Evolutionary conservation across 352 stramenopile genomes (phyloP), one percentile per base, ranked within the genome.

Genomic region (Aphanomyces astaci): DNA sequence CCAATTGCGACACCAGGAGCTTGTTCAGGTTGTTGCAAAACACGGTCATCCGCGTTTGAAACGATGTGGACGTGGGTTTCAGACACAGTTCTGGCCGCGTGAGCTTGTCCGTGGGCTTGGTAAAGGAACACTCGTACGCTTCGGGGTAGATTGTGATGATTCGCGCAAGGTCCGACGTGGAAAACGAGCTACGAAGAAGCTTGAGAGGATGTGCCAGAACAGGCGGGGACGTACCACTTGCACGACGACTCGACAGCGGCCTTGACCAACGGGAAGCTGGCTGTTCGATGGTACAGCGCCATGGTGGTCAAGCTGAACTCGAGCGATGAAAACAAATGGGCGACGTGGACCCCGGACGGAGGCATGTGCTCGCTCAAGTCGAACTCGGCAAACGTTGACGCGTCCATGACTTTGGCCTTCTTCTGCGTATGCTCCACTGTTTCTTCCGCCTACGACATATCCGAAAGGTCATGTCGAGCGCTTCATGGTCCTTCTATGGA

Each of bases 291-390:
- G 66, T 91, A 91, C 36, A 93, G 67, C 63, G 75, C 80, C 27
- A 91, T 72, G 9, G 85, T 78, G 56, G 76, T 85, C 28, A 93
- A 75, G 0, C 79, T 76, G 48, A 93, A 91, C 71, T 91, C 82
- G 27, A 91, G 62, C 22, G 85, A 80, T 24, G 77, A 82, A 62
- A 90, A 89, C 30, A 91, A 72, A 60, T 79, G 75, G 53, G 76
- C 72, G 5, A 91, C 72, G 25, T 76, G 30, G 28, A 73, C 74
- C 7, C 90, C 74, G 54, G 75, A 60, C 66, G 72, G 63, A 10
- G 85, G 80, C 19, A 76, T 73, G 40, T 71, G 75, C 62, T 71
- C 56, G 57, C 88, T 73, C 4, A 88, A 71, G 43, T 19, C 54
- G 22, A 67, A 59, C 32, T 36, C 48, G 31, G 62, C 45, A 45